phyloP scores from a whole-genome alignment of 805 yeast species.

The Candida insectorum region DNA sequence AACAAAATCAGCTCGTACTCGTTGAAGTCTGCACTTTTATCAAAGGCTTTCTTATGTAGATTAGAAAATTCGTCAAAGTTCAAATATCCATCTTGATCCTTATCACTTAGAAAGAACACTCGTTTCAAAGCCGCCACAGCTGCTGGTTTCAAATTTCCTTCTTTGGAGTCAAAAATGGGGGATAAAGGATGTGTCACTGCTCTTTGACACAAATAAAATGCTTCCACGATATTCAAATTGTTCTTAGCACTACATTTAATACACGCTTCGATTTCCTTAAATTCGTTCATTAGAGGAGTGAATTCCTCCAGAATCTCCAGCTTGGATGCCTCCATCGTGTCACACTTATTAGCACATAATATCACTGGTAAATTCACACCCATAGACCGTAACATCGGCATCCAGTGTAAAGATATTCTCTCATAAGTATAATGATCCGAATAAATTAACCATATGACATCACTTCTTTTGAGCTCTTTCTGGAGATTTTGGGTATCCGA shows the following conservation, averaged over 20 bases:
- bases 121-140: constrained; percentile 75
- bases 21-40: constrained; percentile 36
- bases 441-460: constrained; percentile 92
- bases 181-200: constrained; percentile 92
- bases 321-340: constrained; percentile 47
- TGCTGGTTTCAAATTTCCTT: constrained; percentile 73
- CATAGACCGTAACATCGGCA: constrained; percentile 85
- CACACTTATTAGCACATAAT: constrained; percentile 80
- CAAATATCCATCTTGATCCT: constrained; percentile 84
- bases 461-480: constrained; percentile 75
- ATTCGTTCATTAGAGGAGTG: constrained; percentile 81
- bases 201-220: constrained; percentile 88
- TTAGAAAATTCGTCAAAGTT: constrained; percentile 66
- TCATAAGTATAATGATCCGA: constrained; percentile 94
- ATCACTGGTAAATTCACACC: constrained; percentile 96
- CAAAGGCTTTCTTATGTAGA: constrained; percentile 75
- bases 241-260: constrained; percentile 82
- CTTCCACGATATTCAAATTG: constrained; percentile 84
- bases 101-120: constrained; percentile 80
- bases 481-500: constrained; percentile 61
- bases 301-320: constrained; percentile 66
- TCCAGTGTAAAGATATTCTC: constrained; percentile 88
- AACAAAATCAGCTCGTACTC: constrained; percentile 37
- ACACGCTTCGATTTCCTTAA: constrained; percentile 91
- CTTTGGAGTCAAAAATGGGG: constrained; percentile 90